These are phyloP conservation scores for Pseudocercospora pini-densiflorae DNA, from an alignment of 2,329 filamentous ascomycete genomes.

Conservation along the genomic window DNA sequence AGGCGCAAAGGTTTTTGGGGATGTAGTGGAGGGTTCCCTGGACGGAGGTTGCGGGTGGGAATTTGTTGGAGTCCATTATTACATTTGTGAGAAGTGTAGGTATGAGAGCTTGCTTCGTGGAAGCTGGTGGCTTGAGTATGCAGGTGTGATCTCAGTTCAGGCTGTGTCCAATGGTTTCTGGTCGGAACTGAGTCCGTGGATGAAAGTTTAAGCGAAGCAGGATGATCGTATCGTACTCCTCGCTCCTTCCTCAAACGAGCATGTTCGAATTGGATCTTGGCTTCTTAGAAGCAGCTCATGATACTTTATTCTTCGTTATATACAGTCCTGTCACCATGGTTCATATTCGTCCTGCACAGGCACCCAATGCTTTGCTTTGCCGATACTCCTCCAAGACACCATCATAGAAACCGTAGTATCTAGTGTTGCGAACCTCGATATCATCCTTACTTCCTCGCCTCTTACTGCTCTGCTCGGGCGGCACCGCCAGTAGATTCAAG, in stretches of 20 bases:
- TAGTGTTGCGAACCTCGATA: slow-evolving; percentile 23
- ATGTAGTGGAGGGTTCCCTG: slow-evolving; percentile 50
- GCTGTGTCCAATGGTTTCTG: background rate
- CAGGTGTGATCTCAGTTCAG: background rate
- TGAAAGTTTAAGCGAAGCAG: background rate
- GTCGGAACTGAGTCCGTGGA: background rate
- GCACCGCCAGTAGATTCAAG: background rate
- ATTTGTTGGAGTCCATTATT: slow-evolving; percentile 12
- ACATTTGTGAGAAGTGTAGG: background rate
- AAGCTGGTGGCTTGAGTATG: background rate
- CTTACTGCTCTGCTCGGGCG: background rate
- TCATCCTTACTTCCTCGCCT: background rate
- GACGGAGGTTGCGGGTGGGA: slow-evolving; percentile 14
- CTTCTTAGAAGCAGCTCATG: too few relatives aligned
- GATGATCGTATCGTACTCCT: too few relatives aligned
- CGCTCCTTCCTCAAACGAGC: too few relatives aligned
- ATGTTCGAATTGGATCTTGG: too few relatives aligned
- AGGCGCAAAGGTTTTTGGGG: slow-evolving; percentile 48
- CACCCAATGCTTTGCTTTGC: background rate
- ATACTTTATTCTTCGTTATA: too few relatives aligned
- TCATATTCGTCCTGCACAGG: background rate
- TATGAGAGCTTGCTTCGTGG: background rate
- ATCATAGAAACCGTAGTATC: slow-evolving; percentile 35
- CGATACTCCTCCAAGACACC: slow-evolving; percentile 27
- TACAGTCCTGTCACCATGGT: background rate